Evolutionary conservation across 2,329 filamentous ascomycete species (phyloP).

Genomic region (Pseudogymnoascus sp.): DNA sequence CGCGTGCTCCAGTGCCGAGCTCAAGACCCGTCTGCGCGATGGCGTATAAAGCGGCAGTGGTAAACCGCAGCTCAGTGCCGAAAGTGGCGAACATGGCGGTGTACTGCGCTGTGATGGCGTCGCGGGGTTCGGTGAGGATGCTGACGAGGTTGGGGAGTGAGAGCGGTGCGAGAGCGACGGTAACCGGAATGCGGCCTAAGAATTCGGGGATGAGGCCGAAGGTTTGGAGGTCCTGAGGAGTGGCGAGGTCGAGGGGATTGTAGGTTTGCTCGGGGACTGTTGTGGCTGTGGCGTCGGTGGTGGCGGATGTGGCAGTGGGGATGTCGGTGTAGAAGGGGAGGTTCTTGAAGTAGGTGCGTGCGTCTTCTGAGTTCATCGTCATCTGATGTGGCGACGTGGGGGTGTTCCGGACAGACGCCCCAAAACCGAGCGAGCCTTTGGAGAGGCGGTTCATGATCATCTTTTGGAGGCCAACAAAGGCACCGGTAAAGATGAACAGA

Average conservation of each 20-base stretch:
- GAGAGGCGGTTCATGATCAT: conserved; percentile 80
- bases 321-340: conserved; percentile 47
- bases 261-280: conserved; percentile 20
- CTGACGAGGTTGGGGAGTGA: conserved; percentile 64
- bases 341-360: conserved; percentile 47
- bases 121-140: conserved; percentile 87
- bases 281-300: not conserved
- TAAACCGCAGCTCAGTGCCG: conserved; percentile 72
- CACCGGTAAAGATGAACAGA: conserved; percentile 92
- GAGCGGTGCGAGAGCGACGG: conserved; percentile 76
- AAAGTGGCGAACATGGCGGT: conserved; percentile 75
- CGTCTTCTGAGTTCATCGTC: conserved; percentile 61
- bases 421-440: conserved; percentile 80
- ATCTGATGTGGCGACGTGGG: conserved; percentile 42
- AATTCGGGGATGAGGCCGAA: conserved; percentile 93
- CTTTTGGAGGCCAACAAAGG: conserved; percentile 89
- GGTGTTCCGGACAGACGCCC: conserved; percentile 66
- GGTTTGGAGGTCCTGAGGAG: conserved; percentile 68
- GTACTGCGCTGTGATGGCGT: conserved; percentile 84
- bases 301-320: not conserved
- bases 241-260: conserved; percentile 61
- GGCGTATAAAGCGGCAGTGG: conserved; percentile 70
- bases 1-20: conserved; percentile 74
- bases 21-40: conserved; percentile 60
- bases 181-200: conserved; percentile 90